Conservation (phyloP, 805 yeast genomes). For the Myxozyma vanderwaltii region DNA sequence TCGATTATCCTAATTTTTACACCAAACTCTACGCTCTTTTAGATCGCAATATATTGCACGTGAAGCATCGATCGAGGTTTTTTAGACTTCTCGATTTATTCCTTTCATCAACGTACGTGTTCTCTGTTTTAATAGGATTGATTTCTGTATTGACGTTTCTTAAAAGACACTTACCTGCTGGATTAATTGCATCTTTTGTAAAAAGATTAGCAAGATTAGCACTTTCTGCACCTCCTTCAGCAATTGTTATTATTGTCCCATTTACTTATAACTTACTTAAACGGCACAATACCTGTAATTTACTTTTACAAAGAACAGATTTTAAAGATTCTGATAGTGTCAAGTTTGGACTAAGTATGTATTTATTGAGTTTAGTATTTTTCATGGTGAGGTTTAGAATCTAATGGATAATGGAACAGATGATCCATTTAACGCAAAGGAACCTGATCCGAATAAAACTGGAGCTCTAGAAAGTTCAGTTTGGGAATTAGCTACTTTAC, state of each 20-base stretch:
- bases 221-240: constrained; percentile 80
- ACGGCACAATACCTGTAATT: constrained; percentile 93
- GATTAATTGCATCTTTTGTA: constrained; percentile 84
- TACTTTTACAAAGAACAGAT: constrained; percentile 62
- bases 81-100: constrained; percentile 84
- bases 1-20: constrained; percentile 92
- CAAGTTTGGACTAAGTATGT: constrained; percentile 20
- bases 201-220: constrained; percentile 77
- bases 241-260: constrained; percentile 85
- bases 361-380: background rate
- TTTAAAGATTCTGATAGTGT: constrained; percentile 18
- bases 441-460: constrained; percentile 74
- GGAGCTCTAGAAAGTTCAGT: constrained; percentile 80
- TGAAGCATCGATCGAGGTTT: constrained; percentile 81
- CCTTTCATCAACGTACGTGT: constrained; percentile 62
- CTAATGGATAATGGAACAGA: too few species aligned
- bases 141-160: too few species aligned
- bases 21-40: constrained; percentile 77
- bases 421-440: constrained; percentile 70
- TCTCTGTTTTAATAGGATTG: too few species aligned
- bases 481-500: constrained; percentile 85
- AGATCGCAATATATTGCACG: constrained; percentile 72
- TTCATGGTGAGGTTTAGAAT: too few species aligned
- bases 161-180: constrained; percentile 68
- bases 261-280: constrained; percentile 85